Evolutionary conservation across 2,329 filamentous ascomycete genomes (phyloP), one percentile per base, ranked within the genome.

Genomic region (Botrytis sinoallii): DNA sequence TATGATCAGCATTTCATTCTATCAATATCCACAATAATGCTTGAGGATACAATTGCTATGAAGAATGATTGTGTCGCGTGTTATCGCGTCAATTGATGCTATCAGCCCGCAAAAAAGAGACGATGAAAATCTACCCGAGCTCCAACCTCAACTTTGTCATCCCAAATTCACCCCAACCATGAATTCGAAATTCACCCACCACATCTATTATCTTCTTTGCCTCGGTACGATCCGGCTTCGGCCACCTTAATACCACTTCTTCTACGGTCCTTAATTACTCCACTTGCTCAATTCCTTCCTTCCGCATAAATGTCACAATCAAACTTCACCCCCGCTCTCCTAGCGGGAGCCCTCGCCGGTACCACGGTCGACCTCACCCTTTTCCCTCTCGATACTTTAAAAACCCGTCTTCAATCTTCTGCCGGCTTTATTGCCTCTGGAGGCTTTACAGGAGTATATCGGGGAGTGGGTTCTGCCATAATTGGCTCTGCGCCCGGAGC

Each of bases 311-410:
- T 71, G 76, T 80, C 69, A 61, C 69, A 79, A 79, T 84, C 85
- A 55, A 81, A 85, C 79, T 91, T 90, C 85, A 86, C 86, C 71
- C 86, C 88, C 40, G 88, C 89, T 80, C 89, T 91, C 79, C 82
- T 91, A 86, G 94, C 96, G 78, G 96, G 96, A 83, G 96, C 91
- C 81, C 86, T 98, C 77, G 96, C 96, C 78, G 96, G 96, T 81
- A 96, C 96, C 66, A 97, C 95, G 22, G 96, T 98, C 83, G 96
- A 99, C 88, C 91, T 97, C 80, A 94, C 94, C 73, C 93, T 99
- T 81, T 99, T 93, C 86, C 96, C 96, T 0, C 94, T 99, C 86
- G 97, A 99, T 88, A 99, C 96, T 0, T 91, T 99, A 81, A 99
- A 99, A 85, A 99, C 97, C 61, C 94, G 96, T 25, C 93, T 99